Evolutionary conservation across 2,329 filamentous ascomycete genomes (phyloP).

Genomic region (Venturia effusa): DNA sequence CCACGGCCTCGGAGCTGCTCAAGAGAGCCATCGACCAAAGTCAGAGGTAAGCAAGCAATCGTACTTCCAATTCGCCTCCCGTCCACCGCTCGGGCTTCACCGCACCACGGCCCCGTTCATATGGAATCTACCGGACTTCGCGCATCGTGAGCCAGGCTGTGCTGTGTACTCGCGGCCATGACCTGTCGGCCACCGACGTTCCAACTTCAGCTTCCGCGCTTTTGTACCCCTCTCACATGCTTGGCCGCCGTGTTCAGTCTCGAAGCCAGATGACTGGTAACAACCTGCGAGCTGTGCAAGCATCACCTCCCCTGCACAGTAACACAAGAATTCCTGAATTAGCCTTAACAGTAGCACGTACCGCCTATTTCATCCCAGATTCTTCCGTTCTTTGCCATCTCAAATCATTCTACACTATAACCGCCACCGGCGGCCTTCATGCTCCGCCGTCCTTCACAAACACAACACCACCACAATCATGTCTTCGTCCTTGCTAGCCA

Average conservation of each 20-base stretch:
- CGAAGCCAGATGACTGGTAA: constrained; percentile 10
- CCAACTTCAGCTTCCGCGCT: neutral
- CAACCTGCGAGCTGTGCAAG: constrained; percentile 14
- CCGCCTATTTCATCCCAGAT: neutral
- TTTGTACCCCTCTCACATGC: constrained; percentile 6
- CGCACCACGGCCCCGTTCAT: neutral
- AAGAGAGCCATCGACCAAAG: neutral
- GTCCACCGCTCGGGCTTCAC: neutral
- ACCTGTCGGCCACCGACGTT: neutral
- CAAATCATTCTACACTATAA: neutral
- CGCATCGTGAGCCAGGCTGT: neutral
- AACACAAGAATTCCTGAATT: too few species aligned
- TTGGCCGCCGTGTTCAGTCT: neutral
- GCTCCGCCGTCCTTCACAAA: neutral
- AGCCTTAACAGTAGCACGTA: constrained; percentile 7
- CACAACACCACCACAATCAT: constrained; percentile 2
- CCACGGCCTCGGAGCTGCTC: neutral
- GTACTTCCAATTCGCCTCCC: neutral
- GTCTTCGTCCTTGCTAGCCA: constrained; percentile 2
- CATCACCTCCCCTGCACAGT: constrained; percentile 14
- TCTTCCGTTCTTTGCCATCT: constrained; percentile 9
- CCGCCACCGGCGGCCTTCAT: neutral
- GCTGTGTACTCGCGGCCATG: neutral
- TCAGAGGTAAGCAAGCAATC: constrained; percentile 5
- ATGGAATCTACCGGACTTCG: neutral